A percentile compares a stretch with the other conserved stretches of the same genome.
Conservation (phyloP, 495 filamentous ascomycete species). For the Jackrogersella multiformis region DNA sequence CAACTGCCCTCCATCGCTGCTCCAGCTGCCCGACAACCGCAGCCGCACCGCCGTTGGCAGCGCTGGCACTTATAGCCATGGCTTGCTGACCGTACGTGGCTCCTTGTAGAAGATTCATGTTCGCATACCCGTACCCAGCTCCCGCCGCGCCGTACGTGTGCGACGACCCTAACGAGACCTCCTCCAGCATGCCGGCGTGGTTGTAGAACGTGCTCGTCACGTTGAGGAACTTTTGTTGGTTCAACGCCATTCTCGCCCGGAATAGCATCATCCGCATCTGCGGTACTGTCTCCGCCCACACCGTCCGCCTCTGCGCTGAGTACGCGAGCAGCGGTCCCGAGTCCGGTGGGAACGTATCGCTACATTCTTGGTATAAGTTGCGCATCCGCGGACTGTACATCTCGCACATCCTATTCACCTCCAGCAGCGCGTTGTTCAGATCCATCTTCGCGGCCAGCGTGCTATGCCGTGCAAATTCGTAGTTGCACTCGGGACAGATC, state of each 20-base stretch:
- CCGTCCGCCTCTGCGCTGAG: constrained; percentile 29
- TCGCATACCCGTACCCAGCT: constrained; percentile 32
- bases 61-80: neutral
- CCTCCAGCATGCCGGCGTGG: constrained; percentile 10
- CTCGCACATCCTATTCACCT: constrained; percentile 46
- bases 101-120: constrained; percentile 33
- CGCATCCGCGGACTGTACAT: constrained; percentile 54
- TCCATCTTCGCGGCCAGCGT: constrained; percentile 43
- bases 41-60: neutral
- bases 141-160: constrained; percentile 32
- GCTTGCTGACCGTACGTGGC: constrained; percentile 33
- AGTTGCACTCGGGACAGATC: constrained; percentile 52
- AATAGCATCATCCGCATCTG: constrained; percentile 38
- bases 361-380: constrained; percentile 41
- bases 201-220: constrained; percentile 19
- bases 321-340: constrained; percentile 18
- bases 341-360: constrained; percentile 37
- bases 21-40: constrained; percentile 29
- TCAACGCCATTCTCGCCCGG: constrained; percentile 29
- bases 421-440: constrained; percentile 34
- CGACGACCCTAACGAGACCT: constrained; percentile 19
- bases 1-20: constrained; percentile 36
- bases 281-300: constrained; percentile 40
- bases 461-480: constrained; percentile 47
- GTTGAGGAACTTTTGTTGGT: constrained; percentile 30